Base-by-base conservation (phyloP, 148 eudicot genomes). In the Rhododendron ferrugineum region DNA sequence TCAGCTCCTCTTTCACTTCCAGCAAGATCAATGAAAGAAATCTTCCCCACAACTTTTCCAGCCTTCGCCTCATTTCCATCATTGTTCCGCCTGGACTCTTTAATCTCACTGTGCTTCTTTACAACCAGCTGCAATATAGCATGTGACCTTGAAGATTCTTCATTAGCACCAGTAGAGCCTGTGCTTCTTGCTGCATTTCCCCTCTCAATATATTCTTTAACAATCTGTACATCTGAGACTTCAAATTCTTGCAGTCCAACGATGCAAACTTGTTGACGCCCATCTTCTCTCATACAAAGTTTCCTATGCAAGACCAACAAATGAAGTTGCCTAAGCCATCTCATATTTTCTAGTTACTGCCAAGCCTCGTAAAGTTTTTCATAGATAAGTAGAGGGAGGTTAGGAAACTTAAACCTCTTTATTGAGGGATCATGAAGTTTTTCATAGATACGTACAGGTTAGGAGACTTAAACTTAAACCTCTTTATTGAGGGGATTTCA, bases 1-100 rank as follows among this genome's bases (percentile, higher is more conserved):
- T 97, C 99, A 85, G 99, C 99, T 84, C 99, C 99, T 89, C 99
- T 94, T 91, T 97, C 99, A 86, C 99, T 97, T 80, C 99, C 99
- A 68, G 99, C 99, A 85, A 97, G 93, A 92, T 97, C 99, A 87
- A 97, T 97, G 87, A 97, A 97, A 72, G 99, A 97, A 88, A 97
- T 97, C 86, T 97, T 97, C 62, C 99, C 99, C 81, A 97, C 88
- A 87, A 97, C 93, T 90, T 92, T 97, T 85, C 95, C 98, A 82
- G 82, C 90, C 84, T 86, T 95, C 49, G 97, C 85, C 76, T 94
- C 99, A 88, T 90, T 96, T 73, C 20, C 94, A 87, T 93, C 98
- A 86, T 80, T 83, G 85, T 91, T 94, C 56, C 98, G 89, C 90
- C 88, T 91, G 56, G 91, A 86, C 72, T 97, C 99, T 89, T 97